Percentiles rank a stretch among this genome's conserved stretches.
Conservation (phyloP, 2,329 filamentous ascomycete genomes). For the Diaporthe australafricana region DNA sequence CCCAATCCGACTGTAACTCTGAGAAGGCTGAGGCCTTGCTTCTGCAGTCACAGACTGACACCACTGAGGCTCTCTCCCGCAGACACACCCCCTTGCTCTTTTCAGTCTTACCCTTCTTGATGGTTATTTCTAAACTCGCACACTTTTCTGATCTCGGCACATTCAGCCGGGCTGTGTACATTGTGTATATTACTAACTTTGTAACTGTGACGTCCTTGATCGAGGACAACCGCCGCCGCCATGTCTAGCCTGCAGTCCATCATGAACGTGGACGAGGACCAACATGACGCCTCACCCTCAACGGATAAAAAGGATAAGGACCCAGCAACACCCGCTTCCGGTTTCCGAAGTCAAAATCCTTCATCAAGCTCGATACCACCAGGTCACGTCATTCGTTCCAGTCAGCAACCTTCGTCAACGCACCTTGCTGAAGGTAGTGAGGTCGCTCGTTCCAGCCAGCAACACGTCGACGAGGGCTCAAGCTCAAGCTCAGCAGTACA, state of each 20-base stretch:
- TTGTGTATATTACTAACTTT: conserved; percentile 58
- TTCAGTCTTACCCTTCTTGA: conserved; percentile 42
- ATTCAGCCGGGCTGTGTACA: conserved; percentile 58
- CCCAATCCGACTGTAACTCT: conserved; percentile 45
- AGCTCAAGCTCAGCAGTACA: conserved; percentile 28
- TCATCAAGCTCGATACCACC: conserved; percentile 49
- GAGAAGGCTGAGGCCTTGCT: conserved; percentile 51
- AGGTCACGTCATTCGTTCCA: conserved; percentile 54
- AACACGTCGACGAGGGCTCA: conserved; percentile 43
- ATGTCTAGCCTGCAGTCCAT: conserved; percentile 69
- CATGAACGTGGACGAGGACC: conserved; percentile 66
- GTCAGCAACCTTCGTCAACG: conserved; percentile 43
- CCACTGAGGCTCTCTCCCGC: conserved; percentile 35
- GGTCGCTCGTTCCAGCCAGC: conserved; percentile 41
- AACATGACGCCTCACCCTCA: conserved; percentile 48
- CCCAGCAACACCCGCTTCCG: conserved; percentile 51
- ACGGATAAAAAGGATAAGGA: conserved; percentile 58
- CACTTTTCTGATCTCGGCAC: conserved; percentile 47
- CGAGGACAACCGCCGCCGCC: conserved; percentile 52
- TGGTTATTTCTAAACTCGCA: conserved; percentile 48
- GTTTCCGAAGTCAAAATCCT: conserved; percentile 50
- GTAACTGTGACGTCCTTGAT: conserved; percentile 54
- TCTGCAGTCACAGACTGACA: conserved; percentile 37
- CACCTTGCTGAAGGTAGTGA: conserved; percentile 41
- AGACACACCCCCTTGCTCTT: conserved; percentile 40